These are phyloP conservation scores for Clarkia xantiana DNA, from an alignment of 345 rosid genomes.

Conservation along the genomic window DNA sequence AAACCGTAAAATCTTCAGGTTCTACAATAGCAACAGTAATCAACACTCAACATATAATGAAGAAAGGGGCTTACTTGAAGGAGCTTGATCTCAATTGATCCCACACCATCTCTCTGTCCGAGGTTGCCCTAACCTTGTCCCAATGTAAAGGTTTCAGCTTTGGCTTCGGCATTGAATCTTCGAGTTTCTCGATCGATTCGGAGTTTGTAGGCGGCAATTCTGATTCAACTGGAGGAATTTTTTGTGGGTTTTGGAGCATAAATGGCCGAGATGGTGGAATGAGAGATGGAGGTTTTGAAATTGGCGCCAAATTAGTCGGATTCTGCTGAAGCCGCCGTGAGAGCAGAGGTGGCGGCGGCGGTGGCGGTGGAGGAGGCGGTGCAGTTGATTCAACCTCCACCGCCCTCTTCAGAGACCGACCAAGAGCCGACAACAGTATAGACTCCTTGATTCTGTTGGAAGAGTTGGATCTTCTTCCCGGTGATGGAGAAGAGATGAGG, in stretches of 20 bases:
- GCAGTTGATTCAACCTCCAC: constrained; percentile 8
- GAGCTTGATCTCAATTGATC: constrained; percentile 71
- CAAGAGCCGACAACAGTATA: constrained; percentile 18
- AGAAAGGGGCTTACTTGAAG: constrained; percentile 36
- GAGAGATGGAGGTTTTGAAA: constrained; percentile 44
- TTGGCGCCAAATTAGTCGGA: constrained; percentile 20
- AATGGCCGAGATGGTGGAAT: constrained; percentile 62
- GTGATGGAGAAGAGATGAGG: constrained; percentile 4
- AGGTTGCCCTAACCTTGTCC: constrained; percentile 97
- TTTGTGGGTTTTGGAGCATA: constrained; percentile 23
- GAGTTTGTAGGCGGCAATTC: constrained; percentile 17
- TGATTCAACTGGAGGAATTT: constrained; percentile 22
- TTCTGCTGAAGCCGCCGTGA: constrained; percentile 20
- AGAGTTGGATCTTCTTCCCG: not conserved
- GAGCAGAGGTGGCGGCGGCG: constrained; percentile 16
- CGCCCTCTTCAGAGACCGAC: constrained; percentile 36
- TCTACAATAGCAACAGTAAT: not conserved
- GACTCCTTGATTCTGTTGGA: constrained; percentile 3
- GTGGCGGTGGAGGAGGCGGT: constrained; percentile 30
- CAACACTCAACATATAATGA: not conserved
- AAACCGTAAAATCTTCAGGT: constrained; percentile 1
- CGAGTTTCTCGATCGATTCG: constrained; percentile 15
- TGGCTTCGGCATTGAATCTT: constrained; percentile 36
- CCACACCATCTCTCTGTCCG: constrained; percentile 97
- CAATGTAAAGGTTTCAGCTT: constrained; percentile 81